Percentiles rank a stretch among this genome's conserved stretches.
phyloP scores from a whole-genome alignment of 805 yeast species.

The Lipomyces lipofer region DNA sequence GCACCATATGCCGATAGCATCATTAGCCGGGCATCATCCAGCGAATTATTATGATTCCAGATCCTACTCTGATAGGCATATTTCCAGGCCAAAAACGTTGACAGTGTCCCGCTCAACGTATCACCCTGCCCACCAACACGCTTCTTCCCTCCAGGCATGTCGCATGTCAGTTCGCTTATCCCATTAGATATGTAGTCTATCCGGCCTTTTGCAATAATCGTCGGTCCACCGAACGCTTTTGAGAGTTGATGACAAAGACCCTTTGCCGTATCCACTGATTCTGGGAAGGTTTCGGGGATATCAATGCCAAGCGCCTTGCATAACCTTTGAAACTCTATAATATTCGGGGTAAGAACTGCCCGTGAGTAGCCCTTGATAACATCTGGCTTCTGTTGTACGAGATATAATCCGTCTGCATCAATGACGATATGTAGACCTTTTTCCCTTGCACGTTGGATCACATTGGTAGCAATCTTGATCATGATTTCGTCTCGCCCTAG shows the following conservation, averaged over 20 bases:
- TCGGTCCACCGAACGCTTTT: conserved; percentile 53
- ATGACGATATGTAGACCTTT: conserved; percentile 69
- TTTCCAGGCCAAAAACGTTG: conserved; percentile 81
- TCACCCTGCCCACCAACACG: conserved; percentile 98
- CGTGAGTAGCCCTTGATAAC: conserved; percentile 55
- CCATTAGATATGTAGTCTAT: conserved; percentile 64
- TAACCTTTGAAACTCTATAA: conserved; percentile 75
- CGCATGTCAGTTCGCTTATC: conserved; percentile 46
- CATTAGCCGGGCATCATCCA: conserved; percentile 40
- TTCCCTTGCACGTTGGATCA: conserved; percentile 58
- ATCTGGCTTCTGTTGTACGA: conserved; percentile 59
- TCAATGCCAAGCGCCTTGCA: conserved; percentile 35
- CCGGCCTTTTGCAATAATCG: conserved; percentile 72
- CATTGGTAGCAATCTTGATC: conserved; percentile 58
- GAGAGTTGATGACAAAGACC: conserved; percentile 46
- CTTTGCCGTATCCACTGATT: conserved; percentile 1
- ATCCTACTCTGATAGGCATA: conserved; percentile 57
- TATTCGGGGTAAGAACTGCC: conserved; percentile 85
- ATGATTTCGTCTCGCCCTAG: conserved; percentile 78
- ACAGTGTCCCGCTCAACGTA: conserved; percentile 81
- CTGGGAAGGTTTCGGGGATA: conserved; percentile 5
- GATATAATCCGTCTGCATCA: conserved; percentile 86
- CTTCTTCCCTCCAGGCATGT: conserved; percentile 63
- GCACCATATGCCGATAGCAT: conserved; percentile 64
- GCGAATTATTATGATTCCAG: conserved; percentile 53